A percentile compares a stretch with the other conserved stretches of the same genome.
Conservation (phyloP, 2,329 filamentous ascomycete genomes). For the Microthyrium microscopicum region DNA sequence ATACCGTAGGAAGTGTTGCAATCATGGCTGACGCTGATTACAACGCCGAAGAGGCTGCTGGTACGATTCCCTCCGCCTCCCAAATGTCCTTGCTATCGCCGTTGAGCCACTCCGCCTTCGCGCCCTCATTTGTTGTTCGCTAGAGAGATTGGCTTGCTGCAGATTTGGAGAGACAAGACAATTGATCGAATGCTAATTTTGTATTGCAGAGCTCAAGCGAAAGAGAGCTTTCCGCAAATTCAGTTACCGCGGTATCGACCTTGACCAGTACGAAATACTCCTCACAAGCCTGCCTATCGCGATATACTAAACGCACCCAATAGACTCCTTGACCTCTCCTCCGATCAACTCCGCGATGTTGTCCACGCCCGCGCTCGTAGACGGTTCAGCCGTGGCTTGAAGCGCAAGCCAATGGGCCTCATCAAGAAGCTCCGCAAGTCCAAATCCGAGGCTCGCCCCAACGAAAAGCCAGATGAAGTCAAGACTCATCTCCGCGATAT, state of each 20-base stretch:
- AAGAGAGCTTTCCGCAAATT: slow-evolving; percentile 99
- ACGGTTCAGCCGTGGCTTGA: slow-evolving; percentile 98
- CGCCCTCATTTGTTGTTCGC: slow-evolving; percentile 11
- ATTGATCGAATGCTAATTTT: not conserved
- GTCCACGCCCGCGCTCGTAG: slow-evolving; percentile 97
- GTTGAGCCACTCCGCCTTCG: not conserved
- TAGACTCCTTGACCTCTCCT: slow-evolving; percentile 96
- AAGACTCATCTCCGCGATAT: slow-evolving; percentile 99
- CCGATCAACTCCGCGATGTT: slow-evolving; percentile 97
- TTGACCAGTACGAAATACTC: slow-evolving; percentile 74
- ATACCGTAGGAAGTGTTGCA: slow-evolving; percentile 23
- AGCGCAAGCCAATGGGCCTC: slow-evolving; percentile 99
- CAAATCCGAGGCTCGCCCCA: slow-evolving; percentile 96
- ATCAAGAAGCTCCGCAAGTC: slow-evolving; percentile 99
- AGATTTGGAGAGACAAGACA: not conserved
- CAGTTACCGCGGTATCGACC: slow-evolving; percentile 97
- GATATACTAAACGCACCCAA: slow-evolving; percentile 16
- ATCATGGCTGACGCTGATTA: slow-evolving; percentile 83
- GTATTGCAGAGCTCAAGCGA: slow-evolving; percentile 77
- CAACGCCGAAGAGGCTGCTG: slow-evolving; percentile 53
- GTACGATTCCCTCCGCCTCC: slow-evolving; percentile 28
- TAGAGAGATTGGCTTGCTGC: not conserved
- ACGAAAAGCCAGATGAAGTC: slow-evolving; percentile 99
- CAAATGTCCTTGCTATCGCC: not conserved
- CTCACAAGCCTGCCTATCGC: slow-evolving; percentile 4